Percentiles rank a stretch among this genome's conserved stretches.
Evolutionary conservation across 2,329 filamentous ascomycete species (phyloP).

Genomic region (Leptographium radiaticola): DNA sequence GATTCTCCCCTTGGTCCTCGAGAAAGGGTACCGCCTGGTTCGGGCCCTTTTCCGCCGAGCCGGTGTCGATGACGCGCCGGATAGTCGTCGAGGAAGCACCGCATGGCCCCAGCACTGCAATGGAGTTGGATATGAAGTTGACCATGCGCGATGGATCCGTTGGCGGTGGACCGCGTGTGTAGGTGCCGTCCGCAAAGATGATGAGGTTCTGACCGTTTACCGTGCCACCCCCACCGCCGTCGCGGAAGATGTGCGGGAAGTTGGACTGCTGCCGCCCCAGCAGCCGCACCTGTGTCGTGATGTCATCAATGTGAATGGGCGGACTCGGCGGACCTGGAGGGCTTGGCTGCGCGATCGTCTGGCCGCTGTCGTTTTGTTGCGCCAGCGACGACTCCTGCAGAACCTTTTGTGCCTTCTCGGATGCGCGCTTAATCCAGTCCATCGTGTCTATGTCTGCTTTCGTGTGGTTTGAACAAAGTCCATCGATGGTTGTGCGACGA

Average conservation of each 20-base stretch:
- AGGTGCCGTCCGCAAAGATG: constrained; percentile 10
- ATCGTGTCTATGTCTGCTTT: background rate
- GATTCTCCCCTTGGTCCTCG: constrained; percentile 3
- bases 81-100: background rate
- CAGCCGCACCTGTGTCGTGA: constrained; percentile 2
- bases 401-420: constrained; percentile 4
- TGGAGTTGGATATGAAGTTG: constrained; percentile 11
- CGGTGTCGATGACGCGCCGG: background rate
- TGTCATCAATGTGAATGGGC: background rate
- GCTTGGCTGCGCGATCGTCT: background rate
- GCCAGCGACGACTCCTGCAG: background rate
- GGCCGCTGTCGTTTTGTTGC: background rate
- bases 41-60: background rate
- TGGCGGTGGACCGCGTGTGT: constrained; percentile 10
- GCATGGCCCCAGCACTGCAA: constrained; percentile 4
- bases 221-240: constrained; percentile 12
- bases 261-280: constrained; percentile 10
- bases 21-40: constrained; percentile 6
- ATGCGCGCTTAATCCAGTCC: constrained; percentile 7
- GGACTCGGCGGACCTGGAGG: background rate
- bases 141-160: constrained; percentile 5
- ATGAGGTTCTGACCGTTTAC: constrained; percentile 9
- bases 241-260: constrained; percentile 10
- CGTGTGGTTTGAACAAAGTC: background rate
- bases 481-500: too few species aligned